These are phyloP conservation scores for Penicillium sp. DNA, from an alignment of 2,329 filamentous ascomycete species.

Conservation along the genomic window DNA sequence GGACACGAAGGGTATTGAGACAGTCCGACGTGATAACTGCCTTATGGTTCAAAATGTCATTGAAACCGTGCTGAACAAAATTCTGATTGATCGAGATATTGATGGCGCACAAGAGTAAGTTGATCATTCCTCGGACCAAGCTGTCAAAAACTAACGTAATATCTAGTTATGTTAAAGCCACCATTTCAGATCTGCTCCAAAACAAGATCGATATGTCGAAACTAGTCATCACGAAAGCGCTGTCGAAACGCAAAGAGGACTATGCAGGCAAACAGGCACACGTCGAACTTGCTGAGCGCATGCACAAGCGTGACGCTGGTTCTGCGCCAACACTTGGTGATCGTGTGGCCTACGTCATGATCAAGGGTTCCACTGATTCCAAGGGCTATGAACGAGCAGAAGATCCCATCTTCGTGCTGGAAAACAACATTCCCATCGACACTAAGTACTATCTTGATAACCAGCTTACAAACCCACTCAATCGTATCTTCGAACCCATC, in stretches of 20 bases:
- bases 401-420: slow-evolving; percentile 93
- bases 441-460: slow-evolving; percentile 99
- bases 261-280: slow-evolving; percentile 94
- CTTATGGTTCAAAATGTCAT: slow-evolving; percentile 94
- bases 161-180: slow-evolving; percentile 86
- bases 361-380: slow-evolving; percentile 81
- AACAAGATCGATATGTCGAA: slow-evolving; percentile 99
- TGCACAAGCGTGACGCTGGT: slow-evolving; percentile 94
- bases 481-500: slow-evolving; percentile 96
- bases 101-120: slow-evolving; percentile 88
- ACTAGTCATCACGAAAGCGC: slow-evolving; percentile 95
- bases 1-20: slow-evolving; percentile 99
- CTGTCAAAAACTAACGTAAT: slow-evolving; percentile 36
- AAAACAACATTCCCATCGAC: slow-evolving; percentile 97
- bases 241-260: slow-evolving; percentile 70
- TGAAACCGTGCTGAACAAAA: slow-evolving; percentile 92
- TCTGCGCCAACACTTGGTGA: slow-evolving; percentile 91
- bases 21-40: slow-evolving; percentile 94
- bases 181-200: slow-evolving; percentile 89
- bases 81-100: slow-evolving; percentile 88
- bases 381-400: slow-evolving; percentile 98
- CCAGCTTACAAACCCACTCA: slow-evolving; percentile 90
- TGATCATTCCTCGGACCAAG: background rate
- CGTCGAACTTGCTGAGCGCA: slow-evolving; percentile 89
- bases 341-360: slow-evolving; percentile 96